Evolutionary conservation across 2,329 filamentous ascomycete genomes (phyloP).

Genomic region (Apiospora malaysiana): DNA sequence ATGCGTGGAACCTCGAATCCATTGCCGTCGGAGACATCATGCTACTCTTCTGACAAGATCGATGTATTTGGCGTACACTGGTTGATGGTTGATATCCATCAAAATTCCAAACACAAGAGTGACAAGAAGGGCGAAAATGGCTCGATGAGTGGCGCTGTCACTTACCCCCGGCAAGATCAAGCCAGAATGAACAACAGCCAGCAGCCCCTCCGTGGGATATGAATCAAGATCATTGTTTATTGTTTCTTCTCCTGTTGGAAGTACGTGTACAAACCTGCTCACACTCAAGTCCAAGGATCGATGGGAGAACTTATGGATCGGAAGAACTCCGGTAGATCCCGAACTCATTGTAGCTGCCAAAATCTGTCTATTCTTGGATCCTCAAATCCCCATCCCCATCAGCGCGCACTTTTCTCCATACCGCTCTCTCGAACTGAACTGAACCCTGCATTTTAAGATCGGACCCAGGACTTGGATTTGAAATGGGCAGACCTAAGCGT

Average conservation of each 20-base stretch:
- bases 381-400: constrained; percentile 1
- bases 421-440: neutral
- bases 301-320: constrained; percentile 2
- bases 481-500: constrained; percentile 78
- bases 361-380: neutral
- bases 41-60: neutral
- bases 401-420: neutral
- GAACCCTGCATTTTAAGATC: neutral
- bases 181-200: neutral
- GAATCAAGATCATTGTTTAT: neutral
- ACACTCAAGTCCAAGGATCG: too few species aligned
- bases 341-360: constrained; percentile 11
- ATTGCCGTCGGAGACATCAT: neutral
- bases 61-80: neutral
- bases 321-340: constrained; percentile 6
- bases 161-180: neutral
- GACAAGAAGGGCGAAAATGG: neutral
- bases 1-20: neutral
- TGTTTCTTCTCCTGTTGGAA: neutral
- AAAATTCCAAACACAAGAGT: neutral
- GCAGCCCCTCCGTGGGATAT: neutral
- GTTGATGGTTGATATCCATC: neutral
- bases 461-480: neutral
- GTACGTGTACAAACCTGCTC: neutral
- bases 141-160: neutral